Percentiles rank a stretch among this genome's conserved stretches.
Conservation (phyloP, 1,284 basidiomycete genomes). For the Moesziomyces globuligerus region DNA sequence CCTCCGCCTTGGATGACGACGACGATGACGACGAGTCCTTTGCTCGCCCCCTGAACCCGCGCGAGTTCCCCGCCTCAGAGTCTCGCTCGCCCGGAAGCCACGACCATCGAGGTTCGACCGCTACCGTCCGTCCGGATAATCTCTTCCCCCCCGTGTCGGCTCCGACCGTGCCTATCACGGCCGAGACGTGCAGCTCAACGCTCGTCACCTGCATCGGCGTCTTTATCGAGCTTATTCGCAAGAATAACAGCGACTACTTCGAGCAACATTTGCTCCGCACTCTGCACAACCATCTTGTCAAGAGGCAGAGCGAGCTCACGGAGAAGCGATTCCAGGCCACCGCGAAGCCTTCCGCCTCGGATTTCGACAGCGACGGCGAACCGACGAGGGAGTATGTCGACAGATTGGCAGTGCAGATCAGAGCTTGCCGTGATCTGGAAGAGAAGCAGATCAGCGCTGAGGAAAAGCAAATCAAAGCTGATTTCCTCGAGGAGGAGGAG, state of each 20-base stretch:
- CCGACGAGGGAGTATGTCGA: too few species aligned
- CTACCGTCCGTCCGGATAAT: conserved; percentile 55
- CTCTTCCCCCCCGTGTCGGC: conserved; percentile 55
- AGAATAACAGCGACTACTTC: conserved; percentile 98
- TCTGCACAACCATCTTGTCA: conserved; percentile 86
- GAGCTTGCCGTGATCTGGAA: too few species aligned
- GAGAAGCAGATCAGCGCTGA: too few species aligned
- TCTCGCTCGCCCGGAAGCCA: conserved; percentile 31
- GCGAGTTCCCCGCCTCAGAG: conserved; percentile 51
- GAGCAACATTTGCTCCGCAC: conserved; percentile 99
- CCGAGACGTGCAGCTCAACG: conserved; percentile 84
- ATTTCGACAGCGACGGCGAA: too few species aligned
- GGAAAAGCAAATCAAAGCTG: too few species aligned
- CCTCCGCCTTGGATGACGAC: conserved; percentile 61
- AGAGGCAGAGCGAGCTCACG: conserved; percentile 77
- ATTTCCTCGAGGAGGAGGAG: too few species aligned
- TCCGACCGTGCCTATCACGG: conserved; percentile 53
- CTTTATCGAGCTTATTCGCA: conserved; percentile 93
- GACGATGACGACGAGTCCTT: conserved; percentile 62
- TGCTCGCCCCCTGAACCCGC: conserved; percentile 46
- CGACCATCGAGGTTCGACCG: conserved; percentile 59
- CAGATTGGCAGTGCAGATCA: too few species aligned
- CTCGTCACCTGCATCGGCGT: conserved; percentile 88
- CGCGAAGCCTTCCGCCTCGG: conserved; percentile 18
- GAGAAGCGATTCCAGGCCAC: conserved; percentile 58